phyloP scores from a whole-genome alignment of 1,139 yeast genomes.

The Candida neerlandica region DNA sequence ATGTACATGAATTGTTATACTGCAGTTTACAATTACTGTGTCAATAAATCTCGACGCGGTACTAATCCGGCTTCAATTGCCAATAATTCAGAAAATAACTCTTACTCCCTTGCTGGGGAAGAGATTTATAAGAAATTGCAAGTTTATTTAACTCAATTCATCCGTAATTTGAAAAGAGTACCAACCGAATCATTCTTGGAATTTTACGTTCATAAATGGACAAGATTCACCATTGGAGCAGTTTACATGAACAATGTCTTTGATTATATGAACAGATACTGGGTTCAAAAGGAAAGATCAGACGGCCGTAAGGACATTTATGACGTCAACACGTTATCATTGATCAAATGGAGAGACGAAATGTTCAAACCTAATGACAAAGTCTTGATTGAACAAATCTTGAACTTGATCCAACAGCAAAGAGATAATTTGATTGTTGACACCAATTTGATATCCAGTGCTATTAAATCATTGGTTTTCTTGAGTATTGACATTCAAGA shows the following conservation, averaged over 20 bases:
- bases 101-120: conserved; percentile 73
- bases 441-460: conserved; percentile 65
- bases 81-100: conserved; percentile 27
- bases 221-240: conserved; percentile 88
- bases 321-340: conserved; percentile 86
- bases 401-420: conserved; percentile 74
- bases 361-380: conserved; percentile 72
- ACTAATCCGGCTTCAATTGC: conserved; percentile 18
- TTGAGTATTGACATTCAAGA: conserved; percentile 80
- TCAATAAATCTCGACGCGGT: conserved; percentile 63
- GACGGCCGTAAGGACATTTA: conserved; percentile 92
- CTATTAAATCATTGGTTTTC: conserved; percentile 81
- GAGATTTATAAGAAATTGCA: conserved; percentile 80
- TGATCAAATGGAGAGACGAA: conserved; percentile 84
- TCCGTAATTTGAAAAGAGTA: conserved; percentile 50
- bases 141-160: conserved; percentile 63
- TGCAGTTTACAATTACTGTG: conserved; percentile 93
- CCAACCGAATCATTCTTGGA: conserved; percentile 72
- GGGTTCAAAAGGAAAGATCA: conserved; percentile 96
- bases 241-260: conserved; percentile 90
- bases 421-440: conserved; percentile 79
- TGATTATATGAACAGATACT: conserved; percentile 93
- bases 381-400: conserved; percentile 65
- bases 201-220: conserved; percentile 88
- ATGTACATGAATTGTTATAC: conserved; percentile 79